Conservation (phyloP, 2,329 filamentous ascomycete species). For the Leptographium lundbergii region DNA sequence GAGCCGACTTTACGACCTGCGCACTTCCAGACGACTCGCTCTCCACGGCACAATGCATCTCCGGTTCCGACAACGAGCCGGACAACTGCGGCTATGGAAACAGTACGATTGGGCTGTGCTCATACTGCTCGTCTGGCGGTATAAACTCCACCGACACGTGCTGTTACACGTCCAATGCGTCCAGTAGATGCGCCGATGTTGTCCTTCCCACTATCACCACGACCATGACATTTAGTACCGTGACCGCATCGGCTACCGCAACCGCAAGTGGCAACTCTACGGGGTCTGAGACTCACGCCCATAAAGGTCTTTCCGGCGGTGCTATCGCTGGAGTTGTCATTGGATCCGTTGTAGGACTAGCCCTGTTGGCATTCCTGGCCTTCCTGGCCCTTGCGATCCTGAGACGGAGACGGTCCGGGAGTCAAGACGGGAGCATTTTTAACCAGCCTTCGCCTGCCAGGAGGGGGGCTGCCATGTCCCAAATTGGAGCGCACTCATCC, state of each 20-base stretch:
- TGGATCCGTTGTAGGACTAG: slow-evolving; percentile 60
- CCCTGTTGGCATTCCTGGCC: slow-evolving; percentile 55
- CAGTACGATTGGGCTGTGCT: slow-evolving; percentile 65
- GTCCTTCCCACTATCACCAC: slow-evolving; percentile 62
- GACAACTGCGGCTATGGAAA: slow-evolving; percentile 74
- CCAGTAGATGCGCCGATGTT: slow-evolving; percentile 61
- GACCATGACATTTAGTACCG: slow-evolving; percentile 48
- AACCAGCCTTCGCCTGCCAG: slow-evolving; percentile 77
- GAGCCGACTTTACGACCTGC: slow-evolving; percentile 87
- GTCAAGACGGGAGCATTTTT: slow-evolving; percentile 62
- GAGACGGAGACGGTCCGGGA: slow-evolving; percentile 39
- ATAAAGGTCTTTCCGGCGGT: slow-evolving; percentile 55
- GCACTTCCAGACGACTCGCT: slow-evolving; percentile 71
- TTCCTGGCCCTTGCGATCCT: slow-evolving; percentile 50
- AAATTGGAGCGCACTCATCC: slow-evolving; percentile 14
- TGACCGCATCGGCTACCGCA: slow-evolving; percentile 31
- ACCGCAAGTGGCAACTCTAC: slow-evolving; percentile 24
- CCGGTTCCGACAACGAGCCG: slow-evolving; percentile 67
- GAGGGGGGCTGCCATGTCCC: slow-evolving; percentile 30
- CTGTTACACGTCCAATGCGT: slow-evolving; percentile 67
- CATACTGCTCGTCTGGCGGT: slow-evolving; percentile 72
- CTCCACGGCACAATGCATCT: slow-evolving; percentile 58
- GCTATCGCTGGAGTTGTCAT: slow-evolving; percentile 85
- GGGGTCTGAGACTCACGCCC: slow-evolving; percentile 16
- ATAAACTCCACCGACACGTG: slow-evolving; percentile 91